These are phyloP conservation scores for Leccinum sublutescens DNA, from an alignment of 768 basidiomycete genomes.

Conservation along the genomic window DNA sequence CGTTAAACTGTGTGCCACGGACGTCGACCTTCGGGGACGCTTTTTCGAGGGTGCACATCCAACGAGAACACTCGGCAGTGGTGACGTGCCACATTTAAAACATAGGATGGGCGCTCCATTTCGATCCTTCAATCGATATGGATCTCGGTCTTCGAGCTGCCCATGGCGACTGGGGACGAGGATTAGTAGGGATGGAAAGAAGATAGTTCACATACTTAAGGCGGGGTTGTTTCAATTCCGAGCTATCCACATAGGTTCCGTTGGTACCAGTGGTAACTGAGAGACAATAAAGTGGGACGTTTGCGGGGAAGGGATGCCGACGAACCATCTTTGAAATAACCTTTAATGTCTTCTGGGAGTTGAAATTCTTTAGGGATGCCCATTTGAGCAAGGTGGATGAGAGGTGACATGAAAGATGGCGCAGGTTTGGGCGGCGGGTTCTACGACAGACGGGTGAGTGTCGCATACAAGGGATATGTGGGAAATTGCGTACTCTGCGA, in stretches of 20 bases:
- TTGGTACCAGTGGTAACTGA: slow-evolving; percentile 76
- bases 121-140: slow-evolving; percentile 80
- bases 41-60: slow-evolving; percentile 54
- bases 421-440: slow-evolving; percentile 63
- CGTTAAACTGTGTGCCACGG: slow-evolving; percentile 35
- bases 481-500: slow-evolving; percentile 51
- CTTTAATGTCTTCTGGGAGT: slow-evolving; percentile 80
- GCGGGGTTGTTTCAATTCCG: slow-evolving; percentile 72
- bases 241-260: slow-evolving; percentile 82
- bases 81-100: slow-evolving; percentile 84
- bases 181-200: background rate
- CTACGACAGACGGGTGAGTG: slow-evolving; percentile 37
- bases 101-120: slow-evolving; percentile 85
- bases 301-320: slow-evolving; percentile 13
- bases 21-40: slow-evolving; percentile 50
- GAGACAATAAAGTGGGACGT: slow-evolving; percentile 17
- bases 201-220: slow-evolving; percentile 63
- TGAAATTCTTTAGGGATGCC: slow-evolving; percentile 79
- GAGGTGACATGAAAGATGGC: slow-evolving; percentile 65
- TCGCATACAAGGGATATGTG: background rate
- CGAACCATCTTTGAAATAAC: slow-evolving; percentile 85
- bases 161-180: slow-evolving; percentile 65
- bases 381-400: slow-evolving; percentile 67
- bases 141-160: slow-evolving; percentile 88
- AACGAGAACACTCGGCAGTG: slow-evolving; percentile 55